phyloP scores from a whole-genome alignment of 2,329 filamentous ascomycete species.

The Calonectria pseudoturangicola region DNA sequence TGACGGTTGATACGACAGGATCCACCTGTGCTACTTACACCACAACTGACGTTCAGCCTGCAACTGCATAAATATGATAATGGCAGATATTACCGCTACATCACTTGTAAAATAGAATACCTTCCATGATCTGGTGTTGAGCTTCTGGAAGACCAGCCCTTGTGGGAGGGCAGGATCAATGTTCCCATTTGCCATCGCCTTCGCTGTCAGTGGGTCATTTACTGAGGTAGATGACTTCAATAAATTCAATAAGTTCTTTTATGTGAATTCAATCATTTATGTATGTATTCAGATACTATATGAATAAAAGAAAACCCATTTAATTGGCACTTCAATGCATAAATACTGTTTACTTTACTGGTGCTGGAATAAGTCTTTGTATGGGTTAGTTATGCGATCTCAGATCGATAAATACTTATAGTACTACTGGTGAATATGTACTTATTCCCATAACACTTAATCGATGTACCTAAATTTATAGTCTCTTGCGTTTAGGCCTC shows the following conservation, averaged over 20 bases:
- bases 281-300: too few species aligned
- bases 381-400: too few species aligned
- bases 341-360: too few species aligned
- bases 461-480: not conserved
- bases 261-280: too few species aligned
- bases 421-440: rapidly evolving
- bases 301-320: too few species aligned
- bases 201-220: too few species aligned
- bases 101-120: not conserved
- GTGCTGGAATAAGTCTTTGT: too few species aligned
- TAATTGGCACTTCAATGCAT: too few species aligned
- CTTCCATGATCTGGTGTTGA: not conserved
- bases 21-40: slow-evolving; percentile 39
- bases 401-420: too few species aligned
- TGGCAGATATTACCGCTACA: not conserved
- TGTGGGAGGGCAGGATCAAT: not conserved
- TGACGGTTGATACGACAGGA: slow-evolving; percentile 37
- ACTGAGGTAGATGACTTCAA: too few species aligned
- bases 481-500: not conserved
- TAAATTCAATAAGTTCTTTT: too few species aligned
- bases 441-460: not conserved
- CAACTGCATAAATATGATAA: not conserved
- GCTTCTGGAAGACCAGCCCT: not conserved
- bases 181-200: too few species aligned
- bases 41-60: slow-evolving; percentile 35